These are phyloP conservation scores for Teratosphaeria epicoccoides DNA, from an alignment of 2,329 filamentous ascomycete species.

Conservation along the genomic window DNA sequence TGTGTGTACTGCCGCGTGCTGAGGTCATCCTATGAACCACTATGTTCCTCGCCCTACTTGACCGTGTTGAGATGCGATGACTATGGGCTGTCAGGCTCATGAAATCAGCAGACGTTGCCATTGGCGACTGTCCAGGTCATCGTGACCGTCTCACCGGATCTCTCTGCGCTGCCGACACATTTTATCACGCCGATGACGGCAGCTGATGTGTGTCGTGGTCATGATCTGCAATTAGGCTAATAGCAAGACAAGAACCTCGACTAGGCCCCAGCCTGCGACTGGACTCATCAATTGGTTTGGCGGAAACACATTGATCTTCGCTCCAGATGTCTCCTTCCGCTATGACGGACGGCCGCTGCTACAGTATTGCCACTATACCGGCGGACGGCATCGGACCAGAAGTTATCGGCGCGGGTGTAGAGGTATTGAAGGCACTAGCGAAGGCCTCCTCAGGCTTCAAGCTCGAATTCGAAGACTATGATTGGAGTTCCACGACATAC, in stretches of 20 bases:
- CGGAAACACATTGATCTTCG: neutral
- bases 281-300: neutral
- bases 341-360: conserved; percentile 8
- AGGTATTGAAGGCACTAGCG: conserved; percentile 47
- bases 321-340: neutral
- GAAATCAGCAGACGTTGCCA: too few relatives aligned
- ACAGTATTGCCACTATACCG: conserved; percentile 53
- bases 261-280: neutral
- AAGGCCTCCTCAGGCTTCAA: conserved; percentile 43
- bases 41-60: too few relatives aligned
- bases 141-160: neutral
- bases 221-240: neutral
- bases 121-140: too few relatives aligned
- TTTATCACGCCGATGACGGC: neutral
- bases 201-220: neutral
- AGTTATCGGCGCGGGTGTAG: conserved; percentile 53
- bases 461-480: conserved; percentile 51
- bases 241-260: neutral
- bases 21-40: too few relatives aligned
- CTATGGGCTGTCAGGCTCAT: too few relatives aligned
- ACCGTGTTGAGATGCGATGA: too few relatives aligned
- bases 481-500: conserved; percentile 58
- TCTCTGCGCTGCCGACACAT: neutral
- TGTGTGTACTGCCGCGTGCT: too few relatives aligned
- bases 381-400: conserved; percentile 62